A percentile compares a stretch with the other conserved stretches of the same genome.
These are phyloP conservation scores for Sporodiniella umbellata DNA, from an alignment of 371 early-diverging fungal genomes.

Conservation along the genomic window DNA sequence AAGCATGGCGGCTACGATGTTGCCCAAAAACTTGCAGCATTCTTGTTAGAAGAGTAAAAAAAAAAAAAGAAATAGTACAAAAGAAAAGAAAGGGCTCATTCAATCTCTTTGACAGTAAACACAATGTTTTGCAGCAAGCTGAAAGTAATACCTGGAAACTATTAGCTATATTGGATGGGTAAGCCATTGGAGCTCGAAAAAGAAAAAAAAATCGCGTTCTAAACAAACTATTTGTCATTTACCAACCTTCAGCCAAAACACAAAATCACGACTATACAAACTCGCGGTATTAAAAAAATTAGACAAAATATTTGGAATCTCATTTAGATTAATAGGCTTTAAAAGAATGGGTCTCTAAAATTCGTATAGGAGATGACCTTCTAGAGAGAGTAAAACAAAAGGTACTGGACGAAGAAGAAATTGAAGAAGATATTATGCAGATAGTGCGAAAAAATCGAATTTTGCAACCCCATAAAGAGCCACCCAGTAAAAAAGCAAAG, in stretches of 20 bases:
- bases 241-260: not conserved
- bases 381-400: not conserved
- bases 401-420: not conserved
- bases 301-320: not conserved
- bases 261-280: not conserved
- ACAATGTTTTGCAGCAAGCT: not conserved
- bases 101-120: not conserved
- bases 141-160: conserved; percentile 1
- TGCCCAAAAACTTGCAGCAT: not conserved
- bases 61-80: too few species aligned
- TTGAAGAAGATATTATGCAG: conserved; percentile 1
- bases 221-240: not conserved
- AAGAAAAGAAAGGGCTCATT: not conserved
- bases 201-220: too few species aligned
- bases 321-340: not conserved
- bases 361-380: not conserved
- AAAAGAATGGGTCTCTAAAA: not conserved
- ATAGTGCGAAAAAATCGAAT: not conserved
- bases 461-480: not conserved
- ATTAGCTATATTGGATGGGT: not conserved
- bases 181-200: too few species aligned
- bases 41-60: not conserved
- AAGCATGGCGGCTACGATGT: not conserved
- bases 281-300: not conserved
- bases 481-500: not conserved